phyloP scores from a whole-genome alignment of 495 filamentous ascomycete species.

The Immersiella caudata region DNA sequence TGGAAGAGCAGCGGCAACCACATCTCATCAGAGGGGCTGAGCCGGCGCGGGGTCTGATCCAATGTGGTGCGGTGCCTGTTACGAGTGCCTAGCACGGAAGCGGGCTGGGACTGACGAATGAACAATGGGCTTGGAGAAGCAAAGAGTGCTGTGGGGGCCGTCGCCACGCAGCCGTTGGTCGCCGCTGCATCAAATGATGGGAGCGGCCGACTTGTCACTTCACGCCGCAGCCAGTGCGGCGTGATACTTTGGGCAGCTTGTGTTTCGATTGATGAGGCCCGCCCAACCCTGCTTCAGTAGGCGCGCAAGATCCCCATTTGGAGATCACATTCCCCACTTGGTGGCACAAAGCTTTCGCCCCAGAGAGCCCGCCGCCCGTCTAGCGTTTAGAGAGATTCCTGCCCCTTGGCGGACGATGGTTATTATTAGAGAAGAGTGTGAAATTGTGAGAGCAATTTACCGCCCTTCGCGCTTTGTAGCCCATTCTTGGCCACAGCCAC shows the following conservation, averaged over 20 bases:
- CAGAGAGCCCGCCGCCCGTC: not conserved
- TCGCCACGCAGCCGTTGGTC: conserved; percentile 15
- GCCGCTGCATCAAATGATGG: conserved; percentile 2
- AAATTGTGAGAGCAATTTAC: not conserved
- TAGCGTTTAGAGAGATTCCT: conserved; percentile 1
- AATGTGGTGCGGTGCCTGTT: conserved; percentile 7
- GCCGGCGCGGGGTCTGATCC: conserved; percentile 12
- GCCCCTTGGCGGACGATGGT: not conserved
- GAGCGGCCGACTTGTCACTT: conserved; percentile 1
- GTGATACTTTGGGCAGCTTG: conserved; percentile 15
- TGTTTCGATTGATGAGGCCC: conserved; percentile 17
- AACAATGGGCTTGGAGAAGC: not conserved
- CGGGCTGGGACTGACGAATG: not conserved
- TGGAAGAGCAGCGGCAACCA: conserved; percentile 6
- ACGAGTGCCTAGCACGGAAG: conserved; percentile 1
- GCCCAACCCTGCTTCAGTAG: conserved; percentile 24
- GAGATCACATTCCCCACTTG: conserved; percentile 10
- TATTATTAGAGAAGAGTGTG: not conserved
- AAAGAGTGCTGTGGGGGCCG: not conserved
- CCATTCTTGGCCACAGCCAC: conserved; percentile 5
- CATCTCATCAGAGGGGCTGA: conserved; percentile 9
- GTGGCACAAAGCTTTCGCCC: conserved; percentile 7
- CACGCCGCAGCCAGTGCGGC: not conserved
- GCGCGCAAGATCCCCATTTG: conserved; percentile 29
- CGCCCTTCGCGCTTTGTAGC: conserved; percentile 2